Evolutionary conservation across 2,329 filamentous ascomycete genomes (phyloP).

Genomic region (Helicocarpus griseus): DNA sequence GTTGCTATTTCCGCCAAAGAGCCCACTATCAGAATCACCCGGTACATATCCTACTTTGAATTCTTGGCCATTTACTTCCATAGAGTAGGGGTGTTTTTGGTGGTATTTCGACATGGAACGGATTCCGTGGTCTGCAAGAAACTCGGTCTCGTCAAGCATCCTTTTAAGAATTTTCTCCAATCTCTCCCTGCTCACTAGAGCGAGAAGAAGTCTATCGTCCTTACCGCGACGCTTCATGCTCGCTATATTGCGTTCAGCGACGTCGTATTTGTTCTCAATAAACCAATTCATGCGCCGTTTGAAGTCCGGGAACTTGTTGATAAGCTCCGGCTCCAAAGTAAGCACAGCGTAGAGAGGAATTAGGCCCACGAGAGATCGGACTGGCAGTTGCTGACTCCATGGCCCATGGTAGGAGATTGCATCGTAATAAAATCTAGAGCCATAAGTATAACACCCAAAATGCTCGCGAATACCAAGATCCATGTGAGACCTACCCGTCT

Average conservation of each 20-base stretch:
- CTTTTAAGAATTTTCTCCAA: slow-evolving; percentile 77
- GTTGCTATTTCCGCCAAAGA: slow-evolving; percentile 96
- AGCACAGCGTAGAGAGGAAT: slow-evolving; percentile 89
- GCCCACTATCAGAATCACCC: slow-evolving; percentile 89
- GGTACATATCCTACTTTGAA: slow-evolving; percentile 86
- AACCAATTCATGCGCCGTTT: slow-evolving; percentile 94
- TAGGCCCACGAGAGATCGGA: slow-evolving; percentile 82
- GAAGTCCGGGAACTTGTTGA: slow-evolving; percentile 85
- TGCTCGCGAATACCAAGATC: neutral
- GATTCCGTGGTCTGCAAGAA: slow-evolving; percentile 82
- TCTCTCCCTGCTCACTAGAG: slow-evolving; percentile 88
- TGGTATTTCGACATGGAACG: slow-evolving; percentile 87
- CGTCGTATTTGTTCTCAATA: slow-evolving; percentile 72
- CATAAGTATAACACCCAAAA: neutral
- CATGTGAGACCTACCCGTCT: slow-evolving; percentile 48
- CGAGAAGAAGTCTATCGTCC: slow-evolving; percentile 75
- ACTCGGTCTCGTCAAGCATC: slow-evolving; percentile 92
- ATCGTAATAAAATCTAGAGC: slow-evolving; percentile 79
- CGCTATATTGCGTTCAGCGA: slow-evolving; percentile 88
- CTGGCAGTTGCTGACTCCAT: slow-evolving; percentile 84
- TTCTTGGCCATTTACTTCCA: slow-evolving; percentile 87
- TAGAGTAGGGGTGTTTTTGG: slow-evolving; percentile 79
- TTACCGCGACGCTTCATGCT: slow-evolving; percentile 87
- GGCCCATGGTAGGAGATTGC: slow-evolving; percentile 94
- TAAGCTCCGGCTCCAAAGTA: slow-evolving; percentile 85